phyloP scores from a whole-genome alignment of 2,329 filamentous ascomycete species.

The Colletotrichum liaoningense region DNA sequence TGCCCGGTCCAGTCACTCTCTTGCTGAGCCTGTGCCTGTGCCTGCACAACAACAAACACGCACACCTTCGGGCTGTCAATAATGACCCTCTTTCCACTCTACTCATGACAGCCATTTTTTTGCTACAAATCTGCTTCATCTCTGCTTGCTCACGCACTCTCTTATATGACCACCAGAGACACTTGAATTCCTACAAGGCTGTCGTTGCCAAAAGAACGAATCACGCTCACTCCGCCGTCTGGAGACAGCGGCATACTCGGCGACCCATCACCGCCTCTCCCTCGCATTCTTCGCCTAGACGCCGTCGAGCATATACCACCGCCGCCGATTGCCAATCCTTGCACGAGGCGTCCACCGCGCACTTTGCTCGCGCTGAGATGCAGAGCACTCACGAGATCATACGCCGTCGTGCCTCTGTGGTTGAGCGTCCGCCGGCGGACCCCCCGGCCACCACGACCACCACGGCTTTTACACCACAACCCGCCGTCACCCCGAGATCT shows the following conservation, averaged over 20 bases:
- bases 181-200: slow-evolving; percentile 55
- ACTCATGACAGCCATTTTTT: slow-evolving; percentile 60
- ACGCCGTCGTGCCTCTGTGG: slow-evolving; percentile 53
- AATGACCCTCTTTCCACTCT: slow-evolving; percentile 38
- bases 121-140: slow-evolving; percentile 59
- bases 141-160: slow-evolving; percentile 58
- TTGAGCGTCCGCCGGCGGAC: slow-evolving; percentile 47
- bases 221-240: slow-evolving; percentile 48
- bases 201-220: slow-evolving; percentile 56
- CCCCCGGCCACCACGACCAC: slow-evolving; percentile 35
- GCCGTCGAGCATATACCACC: slow-evolving; percentile 43
- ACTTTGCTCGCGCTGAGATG: slow-evolving; percentile 39
- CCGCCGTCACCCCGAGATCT: slow-evolving; percentile 16
- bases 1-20: slow-evolving; percentile 11
- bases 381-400: slow-evolving; percentile 46
- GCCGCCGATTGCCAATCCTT: slow-evolving; percentile 45
- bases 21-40: neutral
- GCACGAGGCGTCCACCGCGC: slow-evolving; percentile 41
- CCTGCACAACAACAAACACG: slow-evolving; percentile 30
- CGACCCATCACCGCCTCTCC: slow-evolving; percentile 48
- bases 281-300: slow-evolving; percentile 51
- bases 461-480: slow-evolving; percentile 32
- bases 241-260: slow-evolving; percentile 50
- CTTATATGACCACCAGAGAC: slow-evolving; percentile 55
- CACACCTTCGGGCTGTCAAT: slow-evolving; percentile 31